Percentiles rank a stretch among this genome's conserved stretches.
Evolutionary conservation across 2,329 filamentous ascomycete genomes (phyloP).

Genomic region (Chrysosporium queenslandicum): DNA sequence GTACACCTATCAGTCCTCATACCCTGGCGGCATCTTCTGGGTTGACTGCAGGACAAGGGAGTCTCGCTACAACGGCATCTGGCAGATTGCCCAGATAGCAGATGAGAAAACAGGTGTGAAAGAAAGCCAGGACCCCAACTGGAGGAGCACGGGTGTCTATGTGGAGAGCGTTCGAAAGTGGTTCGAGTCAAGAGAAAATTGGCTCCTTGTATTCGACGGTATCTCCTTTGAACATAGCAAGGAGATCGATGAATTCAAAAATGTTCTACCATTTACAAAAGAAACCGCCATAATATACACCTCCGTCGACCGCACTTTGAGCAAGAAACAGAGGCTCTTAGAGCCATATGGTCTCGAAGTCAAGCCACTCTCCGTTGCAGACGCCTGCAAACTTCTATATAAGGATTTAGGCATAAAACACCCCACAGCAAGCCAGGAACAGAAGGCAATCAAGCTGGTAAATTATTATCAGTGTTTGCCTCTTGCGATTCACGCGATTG

Average conservation of each 20-base stretch:
- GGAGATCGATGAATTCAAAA: conserved; percentile 41
- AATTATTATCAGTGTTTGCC: conserved; percentile 55
- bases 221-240: conserved; percentile 51
- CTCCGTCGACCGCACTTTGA: conserved; percentile 51
- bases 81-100: conserved; percentile 54
- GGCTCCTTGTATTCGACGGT: conserved; percentile 59
- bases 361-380: conserved; percentile 44
- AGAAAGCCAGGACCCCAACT: conserved; percentile 30
- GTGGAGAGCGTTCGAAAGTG: conserved; percentile 51
- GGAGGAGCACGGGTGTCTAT: conserved; percentile 39
- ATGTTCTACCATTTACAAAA: conserved; percentile 55
- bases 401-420: conserved; percentile 52
- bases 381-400: conserved; percentile 53
- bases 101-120: conserved; percentile 38
- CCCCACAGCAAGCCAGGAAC: conserved; percentile 46
- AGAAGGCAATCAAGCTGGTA: conserved; percentile 52
- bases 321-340: conserved; percentile 49
- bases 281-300: conserved; percentile 59
- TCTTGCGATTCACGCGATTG: conserved; percentile 57
- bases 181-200: conserved; percentile 52
- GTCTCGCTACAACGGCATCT: conserved; percentile 53
- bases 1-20: conserved; percentile 49
- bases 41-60: conserved; percentile 51
- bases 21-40: conserved; percentile 61
- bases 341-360: conserved; percentile 51